Evolutionary conservation across 352 stramenopile species (phyloP).

Genomic region (Aphanomyces stellatus): DNA sequence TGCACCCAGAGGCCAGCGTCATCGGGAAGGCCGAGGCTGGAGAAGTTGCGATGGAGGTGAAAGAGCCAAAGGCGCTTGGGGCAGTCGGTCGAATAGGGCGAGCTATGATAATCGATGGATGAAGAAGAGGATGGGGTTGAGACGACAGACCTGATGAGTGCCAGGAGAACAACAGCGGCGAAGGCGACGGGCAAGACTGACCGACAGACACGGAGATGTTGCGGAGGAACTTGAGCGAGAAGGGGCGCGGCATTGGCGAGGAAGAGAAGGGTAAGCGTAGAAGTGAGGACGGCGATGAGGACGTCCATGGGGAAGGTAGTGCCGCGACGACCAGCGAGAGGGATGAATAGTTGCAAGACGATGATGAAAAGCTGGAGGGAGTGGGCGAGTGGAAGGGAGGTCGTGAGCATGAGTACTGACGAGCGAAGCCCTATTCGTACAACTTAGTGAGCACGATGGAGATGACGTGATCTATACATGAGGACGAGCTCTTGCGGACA

Average conservation of each 20-base stretch:
- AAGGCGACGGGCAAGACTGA: conserved; percentile 32
- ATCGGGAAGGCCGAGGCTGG: conserved; percentile 15
- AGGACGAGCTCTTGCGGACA: too few relatives aligned
- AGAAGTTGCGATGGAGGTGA: conserved; percentile 42
- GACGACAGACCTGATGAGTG: conserved; percentile 38
- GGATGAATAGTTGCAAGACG: conserved; percentile 64
- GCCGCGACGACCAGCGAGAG: conserved; percentile 51
- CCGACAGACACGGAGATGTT: conserved; percentile 31
- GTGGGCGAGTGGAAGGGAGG: conserved; percentile 52
- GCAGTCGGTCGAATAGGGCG: conserved; percentile 59
- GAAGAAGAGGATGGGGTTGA: neutral
- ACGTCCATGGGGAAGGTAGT: conserved; percentile 46
- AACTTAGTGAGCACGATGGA: neutral
- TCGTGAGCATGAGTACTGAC: too few relatives aligned
- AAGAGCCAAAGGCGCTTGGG: conserved; percentile 61
- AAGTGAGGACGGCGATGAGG: conserved; percentile 40
- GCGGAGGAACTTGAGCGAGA: conserved; percentile 53
- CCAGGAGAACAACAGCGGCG: conserved; percentile 29
- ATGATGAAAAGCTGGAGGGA: conserved; percentile 44
- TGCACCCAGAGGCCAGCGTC: conserved; percentile 68
- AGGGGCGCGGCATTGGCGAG: conserved; percentile 17
- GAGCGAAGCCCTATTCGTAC: conserved; percentile 18
- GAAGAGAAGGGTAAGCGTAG: conserved; percentile 10
- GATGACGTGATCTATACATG: neutral
- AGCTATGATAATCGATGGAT: conserved; percentile 26